A percentile compares a stretch with the other conserved stretches of the same genome.
These are phyloP conservation scores for Mortierella sp. DNA, from an alignment of 371 early-diverging fungal species.

Conservation along the genomic window DNA sequence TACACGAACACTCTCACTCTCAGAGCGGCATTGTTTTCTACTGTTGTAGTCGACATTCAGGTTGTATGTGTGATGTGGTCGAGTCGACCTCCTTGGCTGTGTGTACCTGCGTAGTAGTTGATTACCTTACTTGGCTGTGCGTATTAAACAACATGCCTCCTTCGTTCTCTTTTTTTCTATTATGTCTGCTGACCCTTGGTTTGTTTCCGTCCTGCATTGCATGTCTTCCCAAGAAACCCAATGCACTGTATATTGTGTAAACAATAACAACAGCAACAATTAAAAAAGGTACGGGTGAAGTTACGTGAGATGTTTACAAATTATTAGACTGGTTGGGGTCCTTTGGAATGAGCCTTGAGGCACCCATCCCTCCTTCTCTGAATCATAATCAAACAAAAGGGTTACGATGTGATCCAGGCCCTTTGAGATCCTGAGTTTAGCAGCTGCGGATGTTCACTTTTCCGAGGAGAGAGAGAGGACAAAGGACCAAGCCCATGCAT, in stretches of 20 bases:
- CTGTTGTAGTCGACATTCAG: neutral
- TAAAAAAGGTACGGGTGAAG: neutral
- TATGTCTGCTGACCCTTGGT: neutral
- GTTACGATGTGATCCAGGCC: neutral
- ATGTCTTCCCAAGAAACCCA: neutral
- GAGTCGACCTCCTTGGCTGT: neutral
- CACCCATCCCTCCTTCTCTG: neutral
- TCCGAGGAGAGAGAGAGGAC: neutral
- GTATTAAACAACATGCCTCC: neutral
- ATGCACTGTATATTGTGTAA: neutral
- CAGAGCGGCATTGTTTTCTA: neutral
- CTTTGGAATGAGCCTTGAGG: neutral
- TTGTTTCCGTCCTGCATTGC: neutral
- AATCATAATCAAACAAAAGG: neutral
- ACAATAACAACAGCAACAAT: neutral
- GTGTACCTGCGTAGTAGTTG: neutral
- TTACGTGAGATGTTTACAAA: neutral
- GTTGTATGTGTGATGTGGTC: neutral
- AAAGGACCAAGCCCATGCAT: neutral
- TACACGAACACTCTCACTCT: too few species aligned
- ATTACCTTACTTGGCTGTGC: neutral
- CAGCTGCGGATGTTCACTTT: neutral
- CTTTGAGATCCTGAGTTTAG: neutral
- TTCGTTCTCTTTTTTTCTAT: neutral
- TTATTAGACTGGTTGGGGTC: neutral